phyloP scores from a whole-genome alignment of 2,329 filamentous ascomycete species.

The Penicillium sp. region DNA sequence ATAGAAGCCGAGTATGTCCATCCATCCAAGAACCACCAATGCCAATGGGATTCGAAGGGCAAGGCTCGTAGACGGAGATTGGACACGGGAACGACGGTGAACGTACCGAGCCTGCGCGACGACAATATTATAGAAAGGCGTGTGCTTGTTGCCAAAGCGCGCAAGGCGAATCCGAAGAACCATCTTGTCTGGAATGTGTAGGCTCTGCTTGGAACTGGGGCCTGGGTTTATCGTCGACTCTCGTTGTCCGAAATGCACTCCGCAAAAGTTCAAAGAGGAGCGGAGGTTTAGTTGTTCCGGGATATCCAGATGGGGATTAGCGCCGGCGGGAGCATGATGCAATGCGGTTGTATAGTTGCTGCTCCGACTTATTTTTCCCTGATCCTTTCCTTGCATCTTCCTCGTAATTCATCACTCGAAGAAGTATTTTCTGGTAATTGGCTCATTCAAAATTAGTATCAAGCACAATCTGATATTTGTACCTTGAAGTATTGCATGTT shows the following conservation, averaged over 20 bases:
- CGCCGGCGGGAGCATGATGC: conserved; percentile 26
- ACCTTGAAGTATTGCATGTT: conserved; percentile 33
- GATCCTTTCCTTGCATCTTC: neutral
- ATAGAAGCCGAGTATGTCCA: neutral
- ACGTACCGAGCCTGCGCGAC: conserved; percentile 85
- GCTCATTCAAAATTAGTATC: neutral
- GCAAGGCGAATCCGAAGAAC: conserved; percentile 92
- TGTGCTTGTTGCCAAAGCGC: conserved; percentile 84
- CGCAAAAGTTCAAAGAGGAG: conserved; percentile 33
- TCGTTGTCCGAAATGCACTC: conserved; percentile 23
- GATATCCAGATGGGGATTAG: conserved; percentile 26
- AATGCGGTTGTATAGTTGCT: conserved; percentile 24
- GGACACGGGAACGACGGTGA: neutral
- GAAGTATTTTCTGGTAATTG: neutral
- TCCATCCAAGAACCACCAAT: neutral
- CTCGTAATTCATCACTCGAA: neutral
- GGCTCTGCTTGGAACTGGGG: conserved; percentile 2
- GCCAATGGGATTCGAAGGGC: neutral
- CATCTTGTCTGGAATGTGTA: conserved; percentile 60
- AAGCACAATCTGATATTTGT: neutral
- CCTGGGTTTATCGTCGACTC: neutral
- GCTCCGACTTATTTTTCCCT: conserved; percentile 2
- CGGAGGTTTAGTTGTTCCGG: conserved; percentile 37
- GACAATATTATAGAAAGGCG: conserved; percentile 97
- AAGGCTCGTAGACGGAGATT: neutral